These are phyloP conservation scores for Malassezia caprae DNA, from an alignment of 1,284 basidiomycete genomes.

Conservation along the genomic window DNA sequence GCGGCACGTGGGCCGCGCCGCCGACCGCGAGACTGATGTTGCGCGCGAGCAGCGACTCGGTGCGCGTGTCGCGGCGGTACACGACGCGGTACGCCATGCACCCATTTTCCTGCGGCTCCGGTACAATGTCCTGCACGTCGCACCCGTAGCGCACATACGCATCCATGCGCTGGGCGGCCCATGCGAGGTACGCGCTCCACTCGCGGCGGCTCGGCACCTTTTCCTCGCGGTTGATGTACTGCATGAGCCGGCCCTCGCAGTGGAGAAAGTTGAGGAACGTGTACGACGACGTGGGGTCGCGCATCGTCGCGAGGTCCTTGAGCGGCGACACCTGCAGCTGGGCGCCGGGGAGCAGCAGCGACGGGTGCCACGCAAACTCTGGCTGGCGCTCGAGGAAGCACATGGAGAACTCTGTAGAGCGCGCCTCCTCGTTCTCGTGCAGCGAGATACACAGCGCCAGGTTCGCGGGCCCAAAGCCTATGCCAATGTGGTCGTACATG, in stretches of 20 bases:
- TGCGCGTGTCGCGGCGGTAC: conserved; percentile 23
- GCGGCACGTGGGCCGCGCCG: conserved; percentile 31
- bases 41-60: conserved; percentile 21
- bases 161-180: conserved; percentile 40
- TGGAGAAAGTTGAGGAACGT: conserved; percentile 46
- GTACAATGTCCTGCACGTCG: conserved; percentile 34
- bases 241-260: conserved; percentile 32
- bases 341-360: conserved; percentile 42
- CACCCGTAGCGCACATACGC: conserved; percentile 34
- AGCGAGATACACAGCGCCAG: conserved; percentile 42
- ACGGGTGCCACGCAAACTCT: conserved; percentile 45
- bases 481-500: conserved; percentile 39
- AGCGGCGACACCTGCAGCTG: conserved; percentile 46
- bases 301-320: conserved; percentile 45
- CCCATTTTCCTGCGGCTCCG: conserved; percentile 20
- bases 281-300: conserved; percentile 45
- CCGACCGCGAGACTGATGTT: conserved; percentile 42
- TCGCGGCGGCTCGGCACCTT: conserved; percentile 41
- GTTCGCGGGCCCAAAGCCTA: conserved; percentile 44
- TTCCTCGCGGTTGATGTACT: conserved; percentile 46
- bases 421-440: conserved; percentile 32
- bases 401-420: conserved; percentile 24
- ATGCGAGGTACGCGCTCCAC: conserved; percentile 46
- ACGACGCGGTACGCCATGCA: conserved; percentile 14
- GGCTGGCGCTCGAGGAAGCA: conserved; percentile 38